Evolutionary conservation across 1,139 yeast species (phyloP).

Genomic region (Blastobotrys elegans): DNA sequence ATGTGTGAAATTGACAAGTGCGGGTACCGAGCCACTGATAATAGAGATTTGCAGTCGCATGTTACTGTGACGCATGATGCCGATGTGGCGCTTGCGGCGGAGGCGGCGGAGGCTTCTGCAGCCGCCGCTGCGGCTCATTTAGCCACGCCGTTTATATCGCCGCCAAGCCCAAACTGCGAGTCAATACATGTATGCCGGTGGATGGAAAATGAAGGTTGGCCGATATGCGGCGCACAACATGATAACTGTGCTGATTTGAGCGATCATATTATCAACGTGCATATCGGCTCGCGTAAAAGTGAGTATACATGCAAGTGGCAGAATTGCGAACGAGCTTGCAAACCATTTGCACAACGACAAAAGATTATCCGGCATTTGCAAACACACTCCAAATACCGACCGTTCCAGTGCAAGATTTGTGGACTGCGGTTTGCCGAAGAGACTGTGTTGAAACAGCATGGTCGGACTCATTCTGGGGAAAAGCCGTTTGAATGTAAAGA

Average conservation of each 20-base stretch:
- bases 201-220: conserved; percentile 38
- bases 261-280: conserved; percentile 60
- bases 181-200: conserved; percentile 40
- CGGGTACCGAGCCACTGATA: conserved; percentile 47
- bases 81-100: too few relatives aligned
- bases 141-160: background rate
- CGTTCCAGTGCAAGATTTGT: conserved; percentile 65
- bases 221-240: conserved; percentile 50
- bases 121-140: background rate
- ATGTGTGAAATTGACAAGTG: conserved; percentile 77
- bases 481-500: conserved; percentile 77
- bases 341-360: conserved; percentile 74
- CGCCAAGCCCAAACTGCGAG: background rate
- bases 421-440: conserved; percentile 66
- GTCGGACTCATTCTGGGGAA: conserved; percentile 82
- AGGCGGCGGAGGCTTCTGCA: background rate
- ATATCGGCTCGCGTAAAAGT: conserved; percentile 70
- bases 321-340: conserved; percentile 60
- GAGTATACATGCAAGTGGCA: conserved; percentile 72
- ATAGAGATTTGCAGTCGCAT: conserved; percentile 54
- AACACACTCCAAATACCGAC: conserved; percentile 80
- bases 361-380: conserved; percentile 81
- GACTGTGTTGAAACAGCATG: conserved; percentile 63
- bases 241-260: conserved; percentile 56
- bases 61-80: conserved; percentile 36